A percentile compares a stretch with the other conserved stretches of the same genome.
These are phyloP conservation scores for Pseudocercospora fijiensis DNA, from an alignment of 2,329 filamentous ascomycete species.

Conservation along the genomic window DNA sequence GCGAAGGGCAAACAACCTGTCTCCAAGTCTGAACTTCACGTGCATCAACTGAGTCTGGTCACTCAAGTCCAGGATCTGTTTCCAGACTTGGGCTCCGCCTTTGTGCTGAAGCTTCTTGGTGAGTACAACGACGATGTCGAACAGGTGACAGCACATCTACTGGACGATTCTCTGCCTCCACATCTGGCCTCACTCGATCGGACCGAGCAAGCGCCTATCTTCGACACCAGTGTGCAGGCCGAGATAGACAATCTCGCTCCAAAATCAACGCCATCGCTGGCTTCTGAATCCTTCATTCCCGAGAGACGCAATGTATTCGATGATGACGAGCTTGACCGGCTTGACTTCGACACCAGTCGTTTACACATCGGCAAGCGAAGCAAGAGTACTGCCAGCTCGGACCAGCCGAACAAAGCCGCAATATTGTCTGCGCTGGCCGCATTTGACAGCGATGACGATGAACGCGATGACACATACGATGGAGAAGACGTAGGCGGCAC, in stretches of 20 bases:
- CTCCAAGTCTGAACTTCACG: constrained; percentile 58
- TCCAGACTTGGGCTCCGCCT: constrained; percentile 78
- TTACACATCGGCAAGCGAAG: constrained; percentile 77
- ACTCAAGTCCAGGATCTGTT: constrained; percentile 93
- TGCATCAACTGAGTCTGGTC: constrained; percentile 80
- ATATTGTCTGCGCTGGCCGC: constrained; percentile 84
- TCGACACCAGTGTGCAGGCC: constrained; percentile 22
- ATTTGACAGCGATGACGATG: constrained; percentile 93
- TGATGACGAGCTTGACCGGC: constrained; percentile 72
- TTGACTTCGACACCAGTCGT: constrained; percentile 64
- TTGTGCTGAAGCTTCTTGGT: constrained; percentile 75
- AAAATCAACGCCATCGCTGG: constrained; percentile 54
- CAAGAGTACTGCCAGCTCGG: constrained; percentile 51
- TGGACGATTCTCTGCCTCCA: constrained; percentile 72
- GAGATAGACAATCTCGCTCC: constrained; percentile 52
- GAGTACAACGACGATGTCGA: constrained; percentile 77
- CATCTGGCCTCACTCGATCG: constrained; percentile 66
- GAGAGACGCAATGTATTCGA: constrained; percentile 74
- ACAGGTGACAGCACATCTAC: constrained; percentile 74
- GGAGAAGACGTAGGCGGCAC: constrained; percentile 86
- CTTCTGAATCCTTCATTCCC: constrained; percentile 44
- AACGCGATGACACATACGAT: constrained; percentile 96
- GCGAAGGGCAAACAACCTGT: constrained; percentile 56
- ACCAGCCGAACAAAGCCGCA: constrained; percentile 74
- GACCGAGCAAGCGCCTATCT: constrained; percentile 59